Evolutionary conservation across 2,329 filamentous ascomycete species (phyloP).

Genomic region (Sarocladiaceae sp.): DNA sequence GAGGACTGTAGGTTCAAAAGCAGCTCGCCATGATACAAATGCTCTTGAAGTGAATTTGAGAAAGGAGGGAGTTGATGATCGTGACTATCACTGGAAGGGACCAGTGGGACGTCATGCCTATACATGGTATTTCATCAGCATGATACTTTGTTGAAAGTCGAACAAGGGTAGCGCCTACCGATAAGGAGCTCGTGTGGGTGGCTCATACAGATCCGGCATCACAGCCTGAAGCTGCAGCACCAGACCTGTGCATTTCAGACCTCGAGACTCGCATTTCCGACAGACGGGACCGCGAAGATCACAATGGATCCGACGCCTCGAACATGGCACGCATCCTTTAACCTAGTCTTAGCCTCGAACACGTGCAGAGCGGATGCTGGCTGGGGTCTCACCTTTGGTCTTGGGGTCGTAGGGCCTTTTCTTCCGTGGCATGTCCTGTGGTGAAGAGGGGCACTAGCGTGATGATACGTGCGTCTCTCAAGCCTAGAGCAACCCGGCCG

Average conservation of each 20-base stretch:
- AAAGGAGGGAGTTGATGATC: too few relatives aligned
- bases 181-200: background rate
- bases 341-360: too few relatives aligned
- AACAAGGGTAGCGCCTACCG: background rate
- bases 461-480: too few relatives aligned
- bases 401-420: constrained; percentile 12
- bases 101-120: too few relatives aligned
- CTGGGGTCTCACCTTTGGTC: constrained; percentile 9
- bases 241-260: constrained; percentile 15
- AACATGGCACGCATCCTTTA: constrained; percentile 17
- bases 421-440: background rate
- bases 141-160: too few relatives aligned
- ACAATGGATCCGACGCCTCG: constrained; percentile 16
- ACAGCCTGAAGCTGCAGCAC: constrained; percentile 12
- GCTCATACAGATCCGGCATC: background rate
- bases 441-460: too few relatives aligned
- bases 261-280: constrained; percentile 13
- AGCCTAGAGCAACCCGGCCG: too few relatives aligned
- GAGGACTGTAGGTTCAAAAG: too few relatives aligned
- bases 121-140: too few relatives aligned
- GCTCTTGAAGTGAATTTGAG: too few relatives aligned
- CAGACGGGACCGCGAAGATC: constrained; percentile 14
- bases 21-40: too few relatives aligned
- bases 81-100: too few relatives aligned
- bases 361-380: background rate